phyloP scores from a whole-genome alignment of 2,329 filamentous ascomycete genomes.

The Xylaria digitata region DNA sequence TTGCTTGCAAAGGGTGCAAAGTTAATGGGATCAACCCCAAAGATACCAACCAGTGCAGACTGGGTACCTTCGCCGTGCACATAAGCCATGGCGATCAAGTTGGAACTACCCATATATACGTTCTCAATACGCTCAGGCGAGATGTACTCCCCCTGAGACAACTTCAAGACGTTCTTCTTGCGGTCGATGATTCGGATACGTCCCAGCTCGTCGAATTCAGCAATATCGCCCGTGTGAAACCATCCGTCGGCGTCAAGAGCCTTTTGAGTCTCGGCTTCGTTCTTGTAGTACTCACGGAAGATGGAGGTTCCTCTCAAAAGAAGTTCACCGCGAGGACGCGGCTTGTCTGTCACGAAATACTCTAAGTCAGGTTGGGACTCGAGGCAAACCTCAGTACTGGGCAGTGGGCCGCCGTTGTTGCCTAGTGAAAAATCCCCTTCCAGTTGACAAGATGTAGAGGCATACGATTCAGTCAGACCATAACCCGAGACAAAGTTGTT shows the following conservation, averaged over 20 bases:
- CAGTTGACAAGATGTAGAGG: conserved; percentile 76
- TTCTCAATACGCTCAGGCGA: conserved; percentile 98
- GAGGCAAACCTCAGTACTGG: conserved; percentile 79
- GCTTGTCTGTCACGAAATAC: conserved; percentile 88
- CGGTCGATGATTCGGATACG: conserved; percentile 95
- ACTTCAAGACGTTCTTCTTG: conserved; percentile 98
- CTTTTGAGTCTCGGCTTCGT: conserved; percentile 86
- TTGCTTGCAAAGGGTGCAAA: conserved; percentile 86
- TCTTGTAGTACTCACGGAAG: conserved; percentile 91
- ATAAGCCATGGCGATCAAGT: conserved; percentile 81
- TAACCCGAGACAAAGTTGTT: conserved; percentile 88
- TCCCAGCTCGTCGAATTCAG: conserved; percentile 83
- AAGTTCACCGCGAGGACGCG: conserved; percentile 89
- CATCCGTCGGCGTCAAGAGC: conserved; percentile 88
- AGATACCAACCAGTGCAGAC: conserved; percentile 84
- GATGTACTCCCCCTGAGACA: conserved; percentile 97
- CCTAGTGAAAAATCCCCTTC: conserved; percentile 77
- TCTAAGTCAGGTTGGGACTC: conserved; percentile 94
- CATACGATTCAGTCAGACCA: conserved; percentile 94
- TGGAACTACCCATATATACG: conserved; percentile 85
- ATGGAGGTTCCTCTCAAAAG: conserved; percentile 82
- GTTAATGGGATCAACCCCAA: conserved; percentile 85
- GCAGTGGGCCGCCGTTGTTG: conserved; percentile 81
- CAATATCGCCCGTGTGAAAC: conserved; percentile 97
- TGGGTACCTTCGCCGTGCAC: conserved; percentile 91